phyloP scores from a whole-genome alignment of 2,329 filamentous ascomycete species.

The Colletotrichum karsti region DNA sequence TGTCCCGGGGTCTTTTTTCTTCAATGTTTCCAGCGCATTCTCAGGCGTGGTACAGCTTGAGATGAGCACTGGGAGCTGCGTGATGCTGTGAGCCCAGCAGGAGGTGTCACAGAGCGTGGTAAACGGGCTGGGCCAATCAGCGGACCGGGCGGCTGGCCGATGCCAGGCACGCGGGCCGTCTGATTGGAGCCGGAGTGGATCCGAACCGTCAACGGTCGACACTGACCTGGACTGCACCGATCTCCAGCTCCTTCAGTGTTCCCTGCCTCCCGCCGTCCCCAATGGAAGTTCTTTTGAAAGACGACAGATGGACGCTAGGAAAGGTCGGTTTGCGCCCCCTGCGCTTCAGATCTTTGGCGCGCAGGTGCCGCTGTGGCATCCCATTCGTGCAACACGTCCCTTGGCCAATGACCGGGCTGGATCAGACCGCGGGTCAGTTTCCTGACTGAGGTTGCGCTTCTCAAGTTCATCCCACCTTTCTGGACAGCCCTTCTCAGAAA shows the following conservation, averaged over 20 bases:
- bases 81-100: no score
- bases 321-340: slow-evolving; percentile 23
- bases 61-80: background rate
- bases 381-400: slow-evolving; percentile 24
- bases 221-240: background rate
- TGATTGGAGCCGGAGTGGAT: slow-evolving; percentile 18
- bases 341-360: slow-evolving; percentile 29
- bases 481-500: background rate
- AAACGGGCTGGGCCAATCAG: slow-evolving; percentile 21
- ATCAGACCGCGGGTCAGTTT: background rate
- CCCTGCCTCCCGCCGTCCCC: background rate
- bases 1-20: background rate
- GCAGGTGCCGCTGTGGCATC: slow-evolving; percentile 24
- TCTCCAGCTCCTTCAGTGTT: background rate
- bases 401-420: slow-evolving; percentile 24
- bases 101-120: background rate
- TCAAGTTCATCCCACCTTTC: slow-evolving; percentile 18
- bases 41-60: background rate
- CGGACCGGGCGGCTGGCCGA: background rate
- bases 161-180: slow-evolving; percentile 11
- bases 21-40: background rate
- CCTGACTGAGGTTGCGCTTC: background rate
- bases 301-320: background rate
- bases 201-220: slow-evolving; percentile 4
- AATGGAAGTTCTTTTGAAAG: background rate